phyloP scores from a whole-genome alignment of 2,329 filamentous ascomycete species.

The Metarhizium album region DNA sequence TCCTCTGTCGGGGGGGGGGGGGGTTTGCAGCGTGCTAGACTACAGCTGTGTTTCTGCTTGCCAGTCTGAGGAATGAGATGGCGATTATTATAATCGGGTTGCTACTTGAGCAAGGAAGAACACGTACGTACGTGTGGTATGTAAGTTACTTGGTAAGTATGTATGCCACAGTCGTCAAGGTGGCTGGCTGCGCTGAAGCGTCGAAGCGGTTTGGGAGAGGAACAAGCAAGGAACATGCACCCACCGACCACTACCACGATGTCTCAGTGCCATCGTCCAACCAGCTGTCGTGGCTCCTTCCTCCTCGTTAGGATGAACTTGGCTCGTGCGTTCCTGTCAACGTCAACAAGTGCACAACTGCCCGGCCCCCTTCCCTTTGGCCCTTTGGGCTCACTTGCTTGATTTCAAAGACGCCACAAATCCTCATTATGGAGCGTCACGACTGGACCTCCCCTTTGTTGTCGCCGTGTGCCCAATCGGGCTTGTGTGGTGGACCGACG shows the following conservation, averaged over 20 bases:
- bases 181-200: not conserved
- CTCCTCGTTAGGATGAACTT: constrained; percentile 2
- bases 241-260: no score
- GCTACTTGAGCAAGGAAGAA: no score
- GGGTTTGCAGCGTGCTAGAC: no score
- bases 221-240: not conserved
- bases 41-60: no score
- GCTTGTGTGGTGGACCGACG: not conserved
- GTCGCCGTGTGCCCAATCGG: not conserved
- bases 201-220: constrained; percentile 1
- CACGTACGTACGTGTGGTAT: no score
- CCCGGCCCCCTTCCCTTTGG: no score
- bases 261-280: constrained; percentile 2
- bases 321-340: constrained; percentile 5
- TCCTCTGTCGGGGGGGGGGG: no score
- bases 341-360: not conserved
- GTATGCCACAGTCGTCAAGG: not conserved
- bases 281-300: not conserved
- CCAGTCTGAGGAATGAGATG: no score
- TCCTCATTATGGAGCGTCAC: not conserved
- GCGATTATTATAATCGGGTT: no score
- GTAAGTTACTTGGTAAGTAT: no score
- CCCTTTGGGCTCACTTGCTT: not conserved
- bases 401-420: not conserved
- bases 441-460: not conserved